phyloP scores from a whole-genome alignment of 345 rosid species.

The Iberis pinnata region DNA sequence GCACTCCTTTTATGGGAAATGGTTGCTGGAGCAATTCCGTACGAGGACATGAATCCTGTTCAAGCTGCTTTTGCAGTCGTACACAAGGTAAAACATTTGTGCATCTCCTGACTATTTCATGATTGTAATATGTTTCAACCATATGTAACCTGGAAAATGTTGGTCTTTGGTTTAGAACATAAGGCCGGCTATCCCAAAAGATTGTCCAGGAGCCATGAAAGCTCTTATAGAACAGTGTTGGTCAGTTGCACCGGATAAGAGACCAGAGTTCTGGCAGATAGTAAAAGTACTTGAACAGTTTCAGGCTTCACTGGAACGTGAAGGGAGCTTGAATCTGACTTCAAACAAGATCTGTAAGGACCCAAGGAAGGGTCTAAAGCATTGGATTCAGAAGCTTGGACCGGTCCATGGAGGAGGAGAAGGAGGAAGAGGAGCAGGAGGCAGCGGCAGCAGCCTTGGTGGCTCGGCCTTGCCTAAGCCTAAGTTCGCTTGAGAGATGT shows the following conservation, averaged over 20 bases:
- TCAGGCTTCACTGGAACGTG: conserved; percentile 45
- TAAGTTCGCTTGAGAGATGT: conserved; percentile 33
- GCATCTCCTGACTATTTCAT: neutral
- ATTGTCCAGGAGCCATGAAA: conserved; percentile 68
- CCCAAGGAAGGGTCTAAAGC: conserved; percentile 69
- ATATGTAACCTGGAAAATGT: too few relatives aligned
- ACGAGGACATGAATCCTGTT: conserved; percentile 95
- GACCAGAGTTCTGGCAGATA: conserved; percentile 94
- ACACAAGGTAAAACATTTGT: conserved; percentile 53
- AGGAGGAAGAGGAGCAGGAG: neutral
- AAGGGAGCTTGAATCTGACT: conserved; percentile 59
- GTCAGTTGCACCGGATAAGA: conserved; percentile 75
- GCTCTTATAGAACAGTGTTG: conserved; percentile 92
- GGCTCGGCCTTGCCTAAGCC: conserved; percentile 48
- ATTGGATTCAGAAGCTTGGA: conserved; percentile 88
- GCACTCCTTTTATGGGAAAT: conserved; percentile 97
- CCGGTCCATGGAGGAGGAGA: conserved; percentile 29
- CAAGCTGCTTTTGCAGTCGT: conserved; percentile 99
- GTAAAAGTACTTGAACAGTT: conserved; percentile 87
- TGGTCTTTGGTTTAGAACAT: conserved; percentile 44
- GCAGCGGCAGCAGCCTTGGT: conserved; percentile 49
- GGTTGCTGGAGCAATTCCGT: conserved; percentile 86
- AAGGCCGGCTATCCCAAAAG: conserved; percentile 68
- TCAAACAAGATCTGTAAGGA: conserved; percentile 46
- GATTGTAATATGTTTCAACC: too few relatives aligned